Evolutionary conservation across 306 rosid species (phyloP).

Genomic region (Castanospermum australe): DNA sequence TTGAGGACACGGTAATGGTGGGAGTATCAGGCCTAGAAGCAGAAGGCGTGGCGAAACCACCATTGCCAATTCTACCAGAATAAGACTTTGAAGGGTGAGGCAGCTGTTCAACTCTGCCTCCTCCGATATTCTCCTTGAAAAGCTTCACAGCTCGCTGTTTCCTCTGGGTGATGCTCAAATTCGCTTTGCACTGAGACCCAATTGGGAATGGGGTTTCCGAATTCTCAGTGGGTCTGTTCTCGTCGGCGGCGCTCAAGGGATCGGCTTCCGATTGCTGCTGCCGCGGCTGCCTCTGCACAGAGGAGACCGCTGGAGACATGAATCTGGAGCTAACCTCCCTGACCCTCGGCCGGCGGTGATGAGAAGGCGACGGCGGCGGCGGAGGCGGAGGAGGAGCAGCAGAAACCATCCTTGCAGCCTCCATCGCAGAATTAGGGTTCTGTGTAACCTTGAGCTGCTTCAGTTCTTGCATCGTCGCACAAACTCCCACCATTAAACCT

Average conservation of each 20-base stretch:
- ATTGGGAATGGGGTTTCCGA: conserved; percentile 48
- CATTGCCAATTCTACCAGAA: conserved; percentile 30
- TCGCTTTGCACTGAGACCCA: conserved; percentile 38
- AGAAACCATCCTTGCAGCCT: background rate
- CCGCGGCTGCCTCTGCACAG: conserved; percentile 42
- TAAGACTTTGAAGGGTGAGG: conserved; percentile 47
- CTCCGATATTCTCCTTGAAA: conserved; percentile 58
- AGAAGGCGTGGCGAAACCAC: conserved; percentile 39
- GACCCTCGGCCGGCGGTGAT: conserved; percentile 71
- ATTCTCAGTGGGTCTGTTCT: conserved; percentile 46
- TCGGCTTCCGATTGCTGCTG: conserved; percentile 48
- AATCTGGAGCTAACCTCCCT: conserved; percentile 89
- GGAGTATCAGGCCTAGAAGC: conserved; percentile 67
- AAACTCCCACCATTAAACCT: conserved; percentile 13
- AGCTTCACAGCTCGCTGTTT: conserved; percentile 55
- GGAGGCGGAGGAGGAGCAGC: conserved; percentile 54
- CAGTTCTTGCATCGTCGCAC: conserved; percentile 18
- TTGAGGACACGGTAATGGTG: conserved; percentile 45
- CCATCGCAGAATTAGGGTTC: conserved; percentile 11
- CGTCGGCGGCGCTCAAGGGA: conserved; percentile 42
- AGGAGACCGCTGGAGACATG: conserved; percentile 62
- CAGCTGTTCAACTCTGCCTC: conserved; percentile 29
- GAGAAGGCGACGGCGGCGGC: conserved; percentile 40
- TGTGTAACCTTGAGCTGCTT: conserved; percentile 1
- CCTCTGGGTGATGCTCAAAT: conserved; percentile 18